These are phyloP conservation scores for Conidiobolus incongruus DNA, from an alignment of 371 early-diverging fungal species.

Conservation along the genomic window DNA sequence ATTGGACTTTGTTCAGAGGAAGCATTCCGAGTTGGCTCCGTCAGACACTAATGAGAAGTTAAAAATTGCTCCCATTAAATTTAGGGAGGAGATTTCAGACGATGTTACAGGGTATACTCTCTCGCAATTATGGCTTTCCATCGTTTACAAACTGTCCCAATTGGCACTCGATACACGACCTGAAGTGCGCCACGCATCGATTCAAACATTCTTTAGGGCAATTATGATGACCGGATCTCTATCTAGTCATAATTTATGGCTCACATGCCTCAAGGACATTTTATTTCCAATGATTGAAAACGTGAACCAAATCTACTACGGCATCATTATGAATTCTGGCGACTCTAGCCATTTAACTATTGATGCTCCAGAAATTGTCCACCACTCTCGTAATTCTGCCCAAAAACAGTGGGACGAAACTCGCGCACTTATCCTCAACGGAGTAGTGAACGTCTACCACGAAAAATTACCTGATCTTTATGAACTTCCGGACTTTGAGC, in stretches of 20 bases:
- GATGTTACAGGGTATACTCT: conserved; percentile 21
- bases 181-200: conserved; percentile 84
- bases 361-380: conserved; percentile 16
- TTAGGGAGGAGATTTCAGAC: conserved; percentile 13
- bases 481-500: conserved; percentile 26
- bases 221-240: conserved; percentile 61
- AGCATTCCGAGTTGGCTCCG: conserved; percentile 2
- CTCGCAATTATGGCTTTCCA: conserved; percentile 63
- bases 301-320: conserved; percentile 23
- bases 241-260: conserved; percentile 50
- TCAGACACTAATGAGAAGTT: background rate
- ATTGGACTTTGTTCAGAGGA: conserved; percentile 49
- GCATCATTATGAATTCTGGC: conserved; percentile 7
- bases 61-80: background rate
- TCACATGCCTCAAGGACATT: conserved; percentile 66
- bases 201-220: conserved; percentile 84
- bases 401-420: conserved; percentile 94
- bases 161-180: conserved; percentile 72
- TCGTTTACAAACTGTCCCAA: conserved; percentile 54
- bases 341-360: conserved; percentile 10
- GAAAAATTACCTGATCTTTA: conserved; percentile 36
- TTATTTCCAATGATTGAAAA: conserved; percentile 74
- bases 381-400: conserved; percentile 43
- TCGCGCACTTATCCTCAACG: conserved; percentile 53
- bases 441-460: conserved; percentile 43